Evolutionary conservation across 345 rosid genomes (phyloP), one percentile per base, ranked within the genome.

Genomic region (Passiflora organensis): DNA sequence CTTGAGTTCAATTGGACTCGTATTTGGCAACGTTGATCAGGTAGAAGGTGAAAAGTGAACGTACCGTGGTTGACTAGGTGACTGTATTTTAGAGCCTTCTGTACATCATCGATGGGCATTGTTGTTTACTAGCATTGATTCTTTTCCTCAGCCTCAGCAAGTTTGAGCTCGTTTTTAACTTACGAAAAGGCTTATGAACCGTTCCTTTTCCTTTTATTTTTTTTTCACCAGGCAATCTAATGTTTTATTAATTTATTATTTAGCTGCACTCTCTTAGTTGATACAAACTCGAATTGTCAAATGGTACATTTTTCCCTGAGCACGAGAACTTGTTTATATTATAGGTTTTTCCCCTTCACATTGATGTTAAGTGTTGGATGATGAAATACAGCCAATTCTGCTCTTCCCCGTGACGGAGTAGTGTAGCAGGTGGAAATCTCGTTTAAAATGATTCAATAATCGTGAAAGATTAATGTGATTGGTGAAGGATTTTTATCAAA

Each of bases 101-200:
- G 66, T 53, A 44, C 46, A 62, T 53, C 52, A n/a, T 21, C 58
- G 5, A 21, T 52, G 52, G 52, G 58, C 58, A 46, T 39, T 53
- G 58, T 53, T 62, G 38, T 51, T 43, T 43, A 60, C n/a, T 53
- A 44, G 59, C 52, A 28, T 19, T 15, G 32, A 63, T 63, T 63
- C 48, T 63, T 63, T 63, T 25, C 48, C 61, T 59, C 59, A 21
- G 43, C 34, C 19, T 24, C 25, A 25, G 48, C 2, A n/a, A n/a
- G n/a, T 5, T 28, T 37, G 38, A 32, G 51, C 47, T 54, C 48
- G 9, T 24, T 1, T n/a, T 47, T 5, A 9, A 0, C 28, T 17
- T 14, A 13, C 5, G 47, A 24, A 14, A 39, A 28, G 22, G 28
- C 12, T n/a, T 13, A 9, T 23, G 13, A 28, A 17, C 13, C 13